Evolutionary conservation across 306 rosid genomes (phyloP).

Genomic region (Medicago truncatula): MtrunA17r5.0-ANR NC_053045.1:33547001-33547500

Average conservation of each 20-base stretch:
- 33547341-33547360: not conserved
- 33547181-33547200: no score
- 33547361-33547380: not conserved
- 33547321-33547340: not conserved
- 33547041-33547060: no score
- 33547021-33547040: constrained; percentile 1
- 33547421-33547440: not conserved
- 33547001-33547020: not conserved
- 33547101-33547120: no score
- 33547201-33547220: not conserved
- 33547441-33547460: not conserved
- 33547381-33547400: constrained; percentile 5
- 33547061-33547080: not conserved
- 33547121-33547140: no score
- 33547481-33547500: not conserved
- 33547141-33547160: no score
- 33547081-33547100: not conserved
- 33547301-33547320: not conserved
- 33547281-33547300: constrained; percentile 2
- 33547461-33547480: not conserved
- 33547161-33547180: not conserved
- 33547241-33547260: no score
- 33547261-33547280: not conserved
- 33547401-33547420: not conserved
- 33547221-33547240: not conserved